Base-by-base conservation (phyloP, 371 early-diverging fungal species). In the Circinella umbellata region DNA sequence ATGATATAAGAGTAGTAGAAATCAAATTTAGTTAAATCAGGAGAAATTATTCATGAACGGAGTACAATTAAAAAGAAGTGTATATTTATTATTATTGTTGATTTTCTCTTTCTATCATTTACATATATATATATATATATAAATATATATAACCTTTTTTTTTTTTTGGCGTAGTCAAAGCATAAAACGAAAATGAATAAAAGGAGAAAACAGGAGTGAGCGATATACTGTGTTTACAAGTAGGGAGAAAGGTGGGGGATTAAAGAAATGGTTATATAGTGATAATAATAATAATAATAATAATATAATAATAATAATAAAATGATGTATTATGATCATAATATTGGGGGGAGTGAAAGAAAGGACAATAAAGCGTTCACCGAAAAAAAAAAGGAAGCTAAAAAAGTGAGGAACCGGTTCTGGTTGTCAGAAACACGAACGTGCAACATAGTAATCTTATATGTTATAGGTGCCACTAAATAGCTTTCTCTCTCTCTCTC, bases 381-480 rank as follows among this genome's bases (percentile, higher is more conserved):
- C 0, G 2, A 27, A 27, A 42, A 42, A 42, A 42, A 42, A 42
- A 42, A 42, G 3, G 42, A 42, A 42, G 42, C 42, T 42, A 53
- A 18, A 53, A 18, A n/a, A 53, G n/a, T 53, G 15, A 18, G 27
- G 57, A 27, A 57, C 57, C 7, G 57, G 42, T 42, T 34, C n/a
- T 34, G 34, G 34, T 57, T 57, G 57, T 57, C 57, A 57, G 57
- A 34, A 42, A 42, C 3, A 34, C 5, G 57, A 57, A 34, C 57
- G 57, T 57, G 57, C 57, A 57, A 57, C 57, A 42, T 42, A 9
- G 42, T 6, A 6, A 42, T 42, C 18, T 5, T n/a, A 18, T 27
- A 20, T 27, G 27, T 7, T 57, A n/a, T 57, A 27, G 57, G 57
- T 57, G 57, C 57, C 57, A 57, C 57, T 57, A 42, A 42, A 42